These are phyloP conservation scores for Calocybe gambosa DNA, from an alignment of 1,284 basidiomycete genomes.

Conservation along the genomic window DNA sequence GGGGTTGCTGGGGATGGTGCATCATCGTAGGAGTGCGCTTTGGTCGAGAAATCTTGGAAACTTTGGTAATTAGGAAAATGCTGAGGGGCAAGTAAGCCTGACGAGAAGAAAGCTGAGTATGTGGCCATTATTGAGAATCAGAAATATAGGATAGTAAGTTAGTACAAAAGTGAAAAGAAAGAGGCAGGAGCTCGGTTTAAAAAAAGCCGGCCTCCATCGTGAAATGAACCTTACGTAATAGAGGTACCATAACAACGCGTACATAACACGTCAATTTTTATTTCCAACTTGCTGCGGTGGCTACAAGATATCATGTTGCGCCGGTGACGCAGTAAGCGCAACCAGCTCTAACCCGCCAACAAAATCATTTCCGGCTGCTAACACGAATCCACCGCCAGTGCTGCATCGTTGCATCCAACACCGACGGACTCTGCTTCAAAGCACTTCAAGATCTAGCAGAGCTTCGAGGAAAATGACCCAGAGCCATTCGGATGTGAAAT, in stretches of 20 bases:
- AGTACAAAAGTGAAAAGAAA: neutral
- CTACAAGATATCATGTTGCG: too few relatives aligned
- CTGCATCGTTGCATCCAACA: neutral
- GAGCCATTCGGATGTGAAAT: too few relatives aligned
- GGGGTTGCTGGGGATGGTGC: constrained; percentile 22
- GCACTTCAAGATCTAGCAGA: neutral
- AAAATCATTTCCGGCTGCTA: neutral
- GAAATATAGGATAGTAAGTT: neutral
- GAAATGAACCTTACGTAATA: constrained; percentile 12
- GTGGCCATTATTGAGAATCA: constrained; percentile 31
- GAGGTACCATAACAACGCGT: constrained; percentile 7
- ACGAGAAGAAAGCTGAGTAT: constrained; percentile 57
- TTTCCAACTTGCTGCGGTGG: too few relatives aligned
- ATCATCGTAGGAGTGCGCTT: constrained; percentile 13
- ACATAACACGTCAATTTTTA: too few relatives aligned
- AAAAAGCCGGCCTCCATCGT: neutral
- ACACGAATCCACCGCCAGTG: neutral
- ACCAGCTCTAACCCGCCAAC: neutral
- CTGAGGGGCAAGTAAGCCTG: constrained; percentile 47
- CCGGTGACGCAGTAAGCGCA: too few relatives aligned
- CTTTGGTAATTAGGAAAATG: constrained; percentile 9
- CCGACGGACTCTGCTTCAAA: neutral
- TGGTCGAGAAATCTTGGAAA: constrained; percentile 16
- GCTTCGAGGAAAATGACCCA: too few relatives aligned
- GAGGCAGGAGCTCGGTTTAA: neutral